These are phyloP conservation scores for Coemansia sp. DNA, from an alignment of 371 early-diverging fungal species.

Conservation along the genomic window DNA sequence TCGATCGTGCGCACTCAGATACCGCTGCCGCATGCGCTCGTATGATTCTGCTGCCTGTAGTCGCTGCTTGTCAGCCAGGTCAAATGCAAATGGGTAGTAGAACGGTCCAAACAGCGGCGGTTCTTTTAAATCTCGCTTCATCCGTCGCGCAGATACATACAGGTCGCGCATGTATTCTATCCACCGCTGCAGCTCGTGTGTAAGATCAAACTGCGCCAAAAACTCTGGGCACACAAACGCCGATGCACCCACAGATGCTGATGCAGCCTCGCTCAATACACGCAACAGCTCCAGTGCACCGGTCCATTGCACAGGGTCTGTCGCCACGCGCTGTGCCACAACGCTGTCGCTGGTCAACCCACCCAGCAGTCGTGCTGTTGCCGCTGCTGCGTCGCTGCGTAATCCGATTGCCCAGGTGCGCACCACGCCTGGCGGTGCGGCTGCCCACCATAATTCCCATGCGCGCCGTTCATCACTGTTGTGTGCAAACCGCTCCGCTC, in stretches of 20 bases:
- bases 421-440: slow-evolving; percentile 19
- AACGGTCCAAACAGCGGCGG: slow-evolving; percentile 17
- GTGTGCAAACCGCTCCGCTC: slow-evolving; percentile 14
- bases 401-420: slow-evolving; percentile 20
- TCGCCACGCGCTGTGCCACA: slow-evolving; percentile 14
- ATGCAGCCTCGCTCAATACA: slow-evolving; percentile 15
- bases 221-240: slow-evolving; percentile 8
- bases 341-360: slow-evolving; percentile 21
- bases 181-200: slow-evolving; percentile 22
- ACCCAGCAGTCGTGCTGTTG: slow-evolving; percentile 9
- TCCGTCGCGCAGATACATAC: too few species aligned
- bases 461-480: slow-evolving; percentile 21
- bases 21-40: slow-evolving; percentile 32
- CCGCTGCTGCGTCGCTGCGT: slow-evolving; percentile 20
- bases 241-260: neutral
- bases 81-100: slow-evolving; percentile 37
- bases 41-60: slow-evolving; percentile 27
- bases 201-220: slow-evolving; percentile 22
- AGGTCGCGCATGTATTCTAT: slow-evolving; percentile 16
- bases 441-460: slow-evolving; percentile 45
- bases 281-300: slow-evolving; percentile 45
- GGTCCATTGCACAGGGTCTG: slow-evolving; percentile 25
- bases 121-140: neutral
- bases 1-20: slow-evolving; percentile 33
- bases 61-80: slow-evolving; percentile 7